A percentile compares a stretch with the other conserved stretches of the same genome.
Evolutionary conservation across 83 land plant genomes (phyloP).

Genomic region (Picea abies): DNA sequence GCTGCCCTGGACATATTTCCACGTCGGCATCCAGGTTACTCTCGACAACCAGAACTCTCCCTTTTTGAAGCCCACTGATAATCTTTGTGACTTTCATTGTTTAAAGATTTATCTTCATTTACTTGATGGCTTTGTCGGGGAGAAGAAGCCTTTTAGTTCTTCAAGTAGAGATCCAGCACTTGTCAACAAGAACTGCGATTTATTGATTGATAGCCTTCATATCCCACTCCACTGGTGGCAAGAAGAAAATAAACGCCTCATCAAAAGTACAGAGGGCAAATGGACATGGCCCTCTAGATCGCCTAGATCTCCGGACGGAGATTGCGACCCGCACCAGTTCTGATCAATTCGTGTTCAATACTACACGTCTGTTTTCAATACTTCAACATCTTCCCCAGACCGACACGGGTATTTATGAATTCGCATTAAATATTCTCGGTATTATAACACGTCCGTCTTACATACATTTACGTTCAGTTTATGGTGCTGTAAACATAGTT

Average conservation of each 20-base stretch:
- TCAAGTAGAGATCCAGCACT: background rate
- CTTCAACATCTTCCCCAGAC: too few species aligned
- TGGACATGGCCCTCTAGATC: background rate
- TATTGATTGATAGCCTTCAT: background rate
- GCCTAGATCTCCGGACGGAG: background rate
- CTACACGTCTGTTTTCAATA: too few species aligned
- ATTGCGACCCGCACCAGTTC: too few species aligned
- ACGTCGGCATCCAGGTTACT: constrained; percentile 56
- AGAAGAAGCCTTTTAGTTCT: too few species aligned
- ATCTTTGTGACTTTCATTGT: background rate
- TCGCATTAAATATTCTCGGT: too few species aligned
- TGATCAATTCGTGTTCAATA: too few species aligned
- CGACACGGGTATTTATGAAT: too few species aligned
- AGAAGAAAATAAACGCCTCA: background rate
- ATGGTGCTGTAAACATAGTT: too few species aligned
- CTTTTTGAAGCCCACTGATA: constrained; percentile 14
- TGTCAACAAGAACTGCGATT: background rate
- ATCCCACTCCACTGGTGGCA: background rate
- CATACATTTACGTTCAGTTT: too few species aligned
- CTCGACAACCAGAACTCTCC: constrained; percentile 51
- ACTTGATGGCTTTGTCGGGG: too few species aligned
- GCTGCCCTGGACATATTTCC: constrained; percentile 18
- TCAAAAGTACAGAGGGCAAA: background rate
- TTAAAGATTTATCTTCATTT: too few species aligned
- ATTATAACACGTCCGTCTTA: too few species aligned